Evolutionary conservation across 176 grass and related monocot genomes (phyloP), one percentile per base, ranked within the genome.

Genomic region (Zea luxurians): DNA sequence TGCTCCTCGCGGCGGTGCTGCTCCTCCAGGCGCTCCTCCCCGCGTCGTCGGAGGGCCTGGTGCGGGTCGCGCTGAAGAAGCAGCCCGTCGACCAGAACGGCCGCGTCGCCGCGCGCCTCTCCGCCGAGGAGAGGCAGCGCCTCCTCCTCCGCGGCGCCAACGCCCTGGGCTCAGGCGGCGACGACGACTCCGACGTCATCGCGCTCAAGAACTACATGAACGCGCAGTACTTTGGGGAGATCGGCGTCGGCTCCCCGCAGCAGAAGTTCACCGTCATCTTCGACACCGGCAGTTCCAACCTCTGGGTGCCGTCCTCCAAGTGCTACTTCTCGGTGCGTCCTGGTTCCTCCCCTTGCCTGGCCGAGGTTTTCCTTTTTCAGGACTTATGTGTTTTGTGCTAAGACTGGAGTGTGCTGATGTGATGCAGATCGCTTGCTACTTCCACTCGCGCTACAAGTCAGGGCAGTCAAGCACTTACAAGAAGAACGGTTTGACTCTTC

Each of bases 241-340:
- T 99, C 35, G 92, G 88, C 20, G 7, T 99, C 35, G 92, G 96
- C n/a, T 81, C 96, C 2, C 92, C 92, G 17, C 5, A 75, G 6
- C 96, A 99, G 96, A 95, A 90, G 48, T 99, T 99, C 85, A 99
- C 96, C 2, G 96, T 99, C 80, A 95, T 95, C 76, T 99, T 99
- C 38, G 96, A 99, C 74, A 95, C 96, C 8, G 96, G 96, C 8
- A 99, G 96, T 90, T 99, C 96, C 64, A 99, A 99, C 78, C 96
- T 99, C 17, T 99, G 96, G 96, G 71, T 99, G 52, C 96, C 96
- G 0, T 99, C 96, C 40, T 59, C 90, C 75, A 94, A 92, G 78
- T 99, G 96, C 96, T 92, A 90, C 76, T 92, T 99, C 86, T 99
- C 96, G 55, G 96, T 99, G 57, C 52, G 91, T 40, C 8, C 17